phyloP scores from a whole-genome alignment of 495 filamentous ascomycete genomes.

The Aspergillus asperescens region DNA sequence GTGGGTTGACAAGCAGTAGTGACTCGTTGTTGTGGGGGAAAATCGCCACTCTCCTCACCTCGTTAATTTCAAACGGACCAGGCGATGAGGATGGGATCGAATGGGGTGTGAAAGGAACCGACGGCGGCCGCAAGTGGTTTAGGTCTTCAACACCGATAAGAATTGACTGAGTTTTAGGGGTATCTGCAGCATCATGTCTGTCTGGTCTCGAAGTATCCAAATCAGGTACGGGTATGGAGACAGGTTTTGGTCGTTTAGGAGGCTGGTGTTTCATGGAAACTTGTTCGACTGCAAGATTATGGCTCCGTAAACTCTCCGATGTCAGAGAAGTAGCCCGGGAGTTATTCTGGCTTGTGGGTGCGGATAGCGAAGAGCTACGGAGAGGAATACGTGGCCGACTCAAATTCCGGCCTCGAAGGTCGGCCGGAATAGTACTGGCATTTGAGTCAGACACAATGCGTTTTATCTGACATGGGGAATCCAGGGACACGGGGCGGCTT shows the following conservation, averaged over 20 bases:
- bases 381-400: constrained; percentile 53
- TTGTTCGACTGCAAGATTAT: constrained; percentile 43
- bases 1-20: constrained; percentile 70
- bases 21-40: constrained; percentile 86
- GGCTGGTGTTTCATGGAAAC: constrained; percentile 23
- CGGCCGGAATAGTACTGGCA: constrained; percentile 21
- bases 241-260: constrained; percentile 17
- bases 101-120: constrained; percentile 40
- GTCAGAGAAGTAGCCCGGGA: constrained; percentile 64
- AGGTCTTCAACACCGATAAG: constrained; percentile 33
- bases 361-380: constrained; percentile 63
- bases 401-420: constrained; percentile 25
- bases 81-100: constrained; percentile 50
- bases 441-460: constrained; percentile 39
- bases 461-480: constrained; percentile 27
- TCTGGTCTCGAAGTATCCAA: background rate
- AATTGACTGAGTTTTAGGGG: constrained; percentile 25
- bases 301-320: constrained; percentile 58
- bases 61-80: constrained; percentile 52
- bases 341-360: constrained; percentile 62
- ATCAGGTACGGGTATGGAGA: constrained; percentile 7
- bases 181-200: constrained; percentile 12
- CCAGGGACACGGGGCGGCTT: constrained; percentile 29
- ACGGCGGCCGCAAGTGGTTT: constrained; percentile 39
- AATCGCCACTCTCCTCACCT: constrained; percentile 77